Conservation (phyloP, 805 yeast species). For the Schwanniomyces polymorphus region DNA sequence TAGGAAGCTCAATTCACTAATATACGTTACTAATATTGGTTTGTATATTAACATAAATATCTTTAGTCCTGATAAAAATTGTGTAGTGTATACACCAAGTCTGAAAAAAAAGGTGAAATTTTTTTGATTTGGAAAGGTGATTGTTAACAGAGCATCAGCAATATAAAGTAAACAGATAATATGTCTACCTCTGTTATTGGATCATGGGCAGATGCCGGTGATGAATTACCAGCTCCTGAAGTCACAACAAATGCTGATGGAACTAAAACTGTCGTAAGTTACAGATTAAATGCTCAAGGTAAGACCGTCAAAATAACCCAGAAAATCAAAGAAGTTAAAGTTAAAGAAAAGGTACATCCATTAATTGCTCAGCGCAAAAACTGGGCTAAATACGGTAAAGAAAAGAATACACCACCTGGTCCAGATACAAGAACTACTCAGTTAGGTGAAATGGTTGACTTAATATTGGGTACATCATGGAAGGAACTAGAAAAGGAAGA, state of each 20-base stretch:
- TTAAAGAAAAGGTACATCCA: conserved; percentile 80
- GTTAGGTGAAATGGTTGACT: conserved; percentile 78
- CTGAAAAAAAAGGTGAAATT: conserved; percentile 2
- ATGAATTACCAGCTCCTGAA: conserved; percentile 71
- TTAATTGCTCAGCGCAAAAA: conserved; percentile 82
- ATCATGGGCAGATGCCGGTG: conserved; percentile 75
- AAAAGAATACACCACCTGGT: conserved; percentile 69
- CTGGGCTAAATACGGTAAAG: conserved; percentile 89
- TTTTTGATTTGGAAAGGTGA: conserved; percentile 1
- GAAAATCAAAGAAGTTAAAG: conserved; percentile 72
- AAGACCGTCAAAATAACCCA: conserved; percentile 87
- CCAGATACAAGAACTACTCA: conserved; percentile 89
- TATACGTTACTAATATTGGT: neutral
- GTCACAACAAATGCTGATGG: conserved; percentile 82
- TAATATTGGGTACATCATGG: conserved; percentile 76
- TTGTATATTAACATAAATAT: neutral
- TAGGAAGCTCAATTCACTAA: neutral
- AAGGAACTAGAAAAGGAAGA: conserved; percentile 74
- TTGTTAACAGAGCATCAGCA: neutral
- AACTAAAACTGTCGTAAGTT: conserved; percentile 83
- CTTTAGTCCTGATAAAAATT: neutral
- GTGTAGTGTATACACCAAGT: neutral
- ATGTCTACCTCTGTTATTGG: conserved; percentile 39
- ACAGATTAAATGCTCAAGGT: conserved; percentile 71
- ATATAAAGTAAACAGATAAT: neutral